These are phyloP conservation scores for Acanthamoeba polyphaga DNA, from an alignment of 208 protist genomes.

Conservation along the genomic window DNA sequence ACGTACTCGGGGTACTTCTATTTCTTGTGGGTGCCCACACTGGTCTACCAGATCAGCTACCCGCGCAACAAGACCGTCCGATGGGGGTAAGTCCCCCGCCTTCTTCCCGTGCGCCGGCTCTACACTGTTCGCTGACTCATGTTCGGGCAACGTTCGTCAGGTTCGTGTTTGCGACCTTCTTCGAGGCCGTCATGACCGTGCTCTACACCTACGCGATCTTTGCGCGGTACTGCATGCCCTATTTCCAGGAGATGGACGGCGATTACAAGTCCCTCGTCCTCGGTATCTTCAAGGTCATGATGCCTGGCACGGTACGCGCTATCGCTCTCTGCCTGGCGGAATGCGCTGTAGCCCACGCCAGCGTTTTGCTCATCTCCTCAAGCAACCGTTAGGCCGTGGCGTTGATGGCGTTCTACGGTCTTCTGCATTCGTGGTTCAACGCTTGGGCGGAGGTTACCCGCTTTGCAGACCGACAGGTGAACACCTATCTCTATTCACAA, in stretches of 20 bases:
- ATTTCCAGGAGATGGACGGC: slow-evolving; percentile 55
- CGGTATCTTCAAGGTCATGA: slow-evolving; percentile 72
- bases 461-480: slow-evolving; percentile 71
- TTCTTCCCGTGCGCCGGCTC: background rate
- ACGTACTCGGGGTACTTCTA: slow-evolving; percentile 63
- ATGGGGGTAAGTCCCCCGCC: slow-evolving; percentile 5
- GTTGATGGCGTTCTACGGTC: slow-evolving; percentile 62
- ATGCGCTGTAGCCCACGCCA: background rate
- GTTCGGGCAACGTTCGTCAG: background rate
- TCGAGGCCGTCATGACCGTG: slow-evolving; percentile 64
- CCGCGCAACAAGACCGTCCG: slow-evolving; percentile 59
- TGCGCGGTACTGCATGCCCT: slow-evolving; percentile 68
- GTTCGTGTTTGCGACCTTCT: slow-evolving; percentile 62
- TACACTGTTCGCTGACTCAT: background rate
- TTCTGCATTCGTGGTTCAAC: slow-evolving; percentile 55
- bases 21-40: slow-evolving; percentile 58
- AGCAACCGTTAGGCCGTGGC: background rate
- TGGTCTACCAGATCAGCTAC: slow-evolving; percentile 72
- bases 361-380: too few species aligned
- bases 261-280: slow-evolving; percentile 62
- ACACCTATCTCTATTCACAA: background rate
- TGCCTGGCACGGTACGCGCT: slow-evolving; percentile 58
- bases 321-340: background rate
- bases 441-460: slow-evolving; percentile 67
- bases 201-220: slow-evolving; percentile 73